Evolutionary conservation across 2,329 filamentous ascomycete species (phyloP).

Genomic region (Sporothrix sp.): DNA sequence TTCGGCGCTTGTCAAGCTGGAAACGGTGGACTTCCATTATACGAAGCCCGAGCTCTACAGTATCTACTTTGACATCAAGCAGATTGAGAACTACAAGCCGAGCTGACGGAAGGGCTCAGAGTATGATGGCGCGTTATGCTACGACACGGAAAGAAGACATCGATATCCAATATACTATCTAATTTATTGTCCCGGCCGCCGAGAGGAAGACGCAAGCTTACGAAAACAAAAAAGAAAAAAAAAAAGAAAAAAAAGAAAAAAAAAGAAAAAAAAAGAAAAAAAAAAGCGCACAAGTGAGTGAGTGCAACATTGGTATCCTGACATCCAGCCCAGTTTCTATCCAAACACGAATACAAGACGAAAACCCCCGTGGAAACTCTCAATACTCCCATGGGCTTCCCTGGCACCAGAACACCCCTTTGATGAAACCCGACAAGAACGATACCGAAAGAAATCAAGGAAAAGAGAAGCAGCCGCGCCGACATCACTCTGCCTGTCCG

Average conservation of each 20-base stretch:
- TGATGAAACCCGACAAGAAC: background rate
- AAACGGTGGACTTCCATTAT: background rate
- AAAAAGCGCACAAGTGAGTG: constrained; percentile 1
- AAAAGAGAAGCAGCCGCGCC: background rate
- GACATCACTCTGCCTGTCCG: background rate
- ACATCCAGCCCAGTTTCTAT: background rate
- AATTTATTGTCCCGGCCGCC: background rate
- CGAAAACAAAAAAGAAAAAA: background rate
- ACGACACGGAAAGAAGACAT: background rate
- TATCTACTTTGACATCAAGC: constrained; percentile 3
- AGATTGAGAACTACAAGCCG: background rate
- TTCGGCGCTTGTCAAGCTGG: background rate
- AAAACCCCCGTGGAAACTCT: background rate
- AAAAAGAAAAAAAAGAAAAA: background rate
- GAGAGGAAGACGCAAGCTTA: too few species aligned
- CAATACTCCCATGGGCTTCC: background rate
- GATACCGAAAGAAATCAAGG: background rate
- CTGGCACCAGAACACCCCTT: background rate
- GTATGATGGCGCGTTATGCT: too few species aligned
- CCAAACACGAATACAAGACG: too few species aligned
- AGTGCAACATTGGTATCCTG: constrained; percentile 8
- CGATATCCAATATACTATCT: background rate
- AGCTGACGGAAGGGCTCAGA: background rate
- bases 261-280: background rate
- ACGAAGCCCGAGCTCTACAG: background rate